A percentile compares a stretch with the other conserved stretches of the same genome.
Evolutionary conservation across 2,329 filamentous ascomycete species (phyloP).

Genomic region (Talaromyces sp.): DNA sequence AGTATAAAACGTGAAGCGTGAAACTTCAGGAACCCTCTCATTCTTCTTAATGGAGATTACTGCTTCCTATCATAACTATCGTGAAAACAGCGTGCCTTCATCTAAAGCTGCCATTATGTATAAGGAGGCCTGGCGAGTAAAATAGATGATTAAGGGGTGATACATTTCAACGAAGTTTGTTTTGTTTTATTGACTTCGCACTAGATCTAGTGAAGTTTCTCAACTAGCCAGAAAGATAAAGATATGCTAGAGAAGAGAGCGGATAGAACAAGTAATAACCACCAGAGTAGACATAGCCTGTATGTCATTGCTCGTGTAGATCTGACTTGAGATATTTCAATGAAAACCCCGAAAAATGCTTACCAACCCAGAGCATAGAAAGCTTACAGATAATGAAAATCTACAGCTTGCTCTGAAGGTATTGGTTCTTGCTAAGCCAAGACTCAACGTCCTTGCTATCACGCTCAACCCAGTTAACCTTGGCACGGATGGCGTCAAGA

Average conservation of each 20-base stretch:
- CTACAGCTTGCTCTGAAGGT: conserved; percentile 48
- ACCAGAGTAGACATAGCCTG: background rate
- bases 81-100: too few relatives aligned
- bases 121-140: too few relatives aligned
- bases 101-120: too few relatives aligned
- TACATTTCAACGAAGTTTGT: background rate
- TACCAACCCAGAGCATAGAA: too few relatives aligned
- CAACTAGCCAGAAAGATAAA: background rate
- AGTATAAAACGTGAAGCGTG: conserved; percentile 4
- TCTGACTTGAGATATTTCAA: background rate
- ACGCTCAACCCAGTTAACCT: conserved; percentile 77
- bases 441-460: conserved; percentile 75
- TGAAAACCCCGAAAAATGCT: background rate
- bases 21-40: too few relatives aligned
- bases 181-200: background rate
- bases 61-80: too few relatives aligned
- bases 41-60: too few relatives aligned
- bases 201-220: background rate
- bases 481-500: conserved; percentile 79
- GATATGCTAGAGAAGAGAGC: background rate
- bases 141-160: too few relatives aligned
- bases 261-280: background rate
- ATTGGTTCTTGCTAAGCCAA: conserved; percentile 70
- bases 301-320: background rate
- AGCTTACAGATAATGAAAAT: background rate